A percentile compares a stretch with the other conserved stretches of the same genome.
These are phyloP conservation scores for Clarireedia monteithiana DNA, from an alignment of 2,329 filamentous ascomycete species.

Conservation along the genomic window DNA sequence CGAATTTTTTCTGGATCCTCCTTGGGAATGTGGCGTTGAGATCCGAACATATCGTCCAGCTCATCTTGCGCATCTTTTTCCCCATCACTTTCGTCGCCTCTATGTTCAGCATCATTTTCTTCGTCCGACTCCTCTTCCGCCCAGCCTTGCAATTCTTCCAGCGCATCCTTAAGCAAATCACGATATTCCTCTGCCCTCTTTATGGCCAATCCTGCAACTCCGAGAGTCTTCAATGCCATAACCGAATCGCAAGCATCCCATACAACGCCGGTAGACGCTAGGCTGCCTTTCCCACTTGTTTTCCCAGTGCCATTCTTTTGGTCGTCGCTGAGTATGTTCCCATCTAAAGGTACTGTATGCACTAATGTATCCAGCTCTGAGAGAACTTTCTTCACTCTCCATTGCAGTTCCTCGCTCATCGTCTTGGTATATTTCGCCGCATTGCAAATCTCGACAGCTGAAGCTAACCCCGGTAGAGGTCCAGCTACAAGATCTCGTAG, in stretches of 20 bases:
- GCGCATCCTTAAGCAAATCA: conserved; percentile 71
- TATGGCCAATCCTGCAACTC: conserved; percentile 62
- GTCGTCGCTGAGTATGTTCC: conserved; percentile 41
- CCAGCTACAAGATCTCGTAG: conserved; percentile 64
- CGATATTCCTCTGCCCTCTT: conserved; percentile 66
- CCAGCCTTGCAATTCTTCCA: conserved; percentile 85
- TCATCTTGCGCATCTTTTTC: conserved; percentile 43
- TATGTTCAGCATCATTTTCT: conserved; percentile 48
- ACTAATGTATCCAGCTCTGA: conserved; percentile 56
- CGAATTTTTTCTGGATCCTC: conserved; percentile 58
- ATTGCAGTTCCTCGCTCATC: conserved; percentile 56
- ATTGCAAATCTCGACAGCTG: conserved; percentile 59
- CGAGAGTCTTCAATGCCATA: conserved; percentile 53
- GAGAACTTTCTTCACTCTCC: conserved; percentile 51
- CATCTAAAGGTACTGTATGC: conserved; percentile 49
- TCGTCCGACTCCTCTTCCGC: conserved; percentile 62
- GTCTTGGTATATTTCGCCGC: conserved; percentile 53
- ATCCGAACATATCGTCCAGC: conserved; percentile 61
- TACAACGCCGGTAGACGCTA: conserved; percentile 64
- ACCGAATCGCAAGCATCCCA: conserved; percentile 80
- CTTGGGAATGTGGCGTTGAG: conserved; percentile 51
- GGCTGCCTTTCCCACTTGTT: conserved; percentile 40
- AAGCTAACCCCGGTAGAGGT: conserved; percentile 67
- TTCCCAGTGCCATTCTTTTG: conserved; percentile 37
- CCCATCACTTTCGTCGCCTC: conserved; percentile 36